These are phyloP conservation scores for Hygrophoropsis aurantiaca DNA, from an alignment of 768 basidiomycete species.

Conservation along the genomic window DNA sequence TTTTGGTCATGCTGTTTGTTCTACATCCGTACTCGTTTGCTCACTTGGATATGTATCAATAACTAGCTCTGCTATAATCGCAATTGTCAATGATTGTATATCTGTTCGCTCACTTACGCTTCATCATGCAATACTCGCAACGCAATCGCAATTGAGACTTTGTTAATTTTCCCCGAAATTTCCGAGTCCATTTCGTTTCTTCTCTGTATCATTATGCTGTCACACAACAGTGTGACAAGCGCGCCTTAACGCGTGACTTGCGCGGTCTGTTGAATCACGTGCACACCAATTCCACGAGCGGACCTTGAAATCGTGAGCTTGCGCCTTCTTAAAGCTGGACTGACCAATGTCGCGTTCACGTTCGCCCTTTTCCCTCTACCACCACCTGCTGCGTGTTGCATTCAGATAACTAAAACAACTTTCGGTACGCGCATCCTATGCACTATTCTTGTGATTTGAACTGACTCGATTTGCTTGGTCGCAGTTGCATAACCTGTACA, in stretches of 20 bases:
- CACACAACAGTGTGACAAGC: conserved; percentile 5
- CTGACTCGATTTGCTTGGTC: conserved; percentile 8
- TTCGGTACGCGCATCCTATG: conserved; percentile 19
- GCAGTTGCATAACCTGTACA: conserved; percentile 31
- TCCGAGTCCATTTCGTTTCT: no score
- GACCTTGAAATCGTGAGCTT: conserved; percentile 31
- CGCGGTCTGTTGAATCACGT: conserved; percentile 38
- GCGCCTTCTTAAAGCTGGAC: conserved; percentile 34
- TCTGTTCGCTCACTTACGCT: no score
- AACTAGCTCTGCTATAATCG: no score
- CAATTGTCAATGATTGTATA: no score
- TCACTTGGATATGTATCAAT: no score
- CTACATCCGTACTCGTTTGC: no score
- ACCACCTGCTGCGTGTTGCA: conserved; percentile 21
- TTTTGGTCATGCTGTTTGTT: no score
- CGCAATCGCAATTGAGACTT: no score
- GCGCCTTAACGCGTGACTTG: conserved; percentile 31
- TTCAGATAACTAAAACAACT: conserved; percentile 11
- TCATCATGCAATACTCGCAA: no score
- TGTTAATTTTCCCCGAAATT: no score
- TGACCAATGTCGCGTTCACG: conserved; percentile 25
- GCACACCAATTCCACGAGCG: conserved; percentile 23
- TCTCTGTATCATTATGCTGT: no score
- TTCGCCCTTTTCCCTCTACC: conserved; percentile 27
- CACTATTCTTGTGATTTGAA: conserved; percentile 3